Evolutionary conservation across 2,329 filamentous ascomycete genomes (phyloP), one percentile per base, ranked within the genome.

Genomic region (Alternaria alternata): DNA sequence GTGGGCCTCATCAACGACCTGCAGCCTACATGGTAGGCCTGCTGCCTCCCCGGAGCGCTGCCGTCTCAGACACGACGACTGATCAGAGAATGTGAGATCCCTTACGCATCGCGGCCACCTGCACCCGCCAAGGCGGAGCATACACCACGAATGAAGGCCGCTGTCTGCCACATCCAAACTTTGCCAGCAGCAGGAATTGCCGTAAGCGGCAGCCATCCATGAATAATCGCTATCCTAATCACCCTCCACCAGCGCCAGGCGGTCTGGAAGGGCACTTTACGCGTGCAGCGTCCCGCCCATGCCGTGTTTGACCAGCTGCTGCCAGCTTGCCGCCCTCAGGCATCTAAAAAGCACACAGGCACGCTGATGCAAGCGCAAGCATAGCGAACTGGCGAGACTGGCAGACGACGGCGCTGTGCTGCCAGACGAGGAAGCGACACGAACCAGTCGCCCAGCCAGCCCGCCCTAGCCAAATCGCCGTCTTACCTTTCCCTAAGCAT

Each of bases 401-500:
- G 4, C 14, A 34, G 30, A 49, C 46, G 32, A 34, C 46, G 46
- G 28, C 66, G 60, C 66, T 73, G 69, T 65, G 65, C 71, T 70
- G 68, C 66, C 63, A 66, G 66, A 63, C 53, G 52, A 68, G 66
- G 63, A 61, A 64, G 69, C 70, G 64, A 77, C 74, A 75, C 73
- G 72, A 77, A 66, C 66, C 63, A 65, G 57, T 67, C 66, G 56
- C 51, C 56, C 52, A 59, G 57, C 39, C 57, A 46, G 57, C 38
- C 56, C 54, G 55, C 61, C 65, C 68, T 71, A 72, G 43, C 49
- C 46, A 49, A 46, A 51, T 57, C 64, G 65, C 64, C 61, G 70
- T 73, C 73, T 74, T 74, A 76, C 69, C 62, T 68, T 65, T 62
- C 74, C 73, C 66, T 70, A 75, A 75, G 62, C 67, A 65, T 72